A percentile compares a stretch with the other conserved stretches of the same genome.
phyloP scores from a whole-genome alignment of 2,329 filamentous ascomycete genomes.

The Calonectria henricotiae region DNA sequence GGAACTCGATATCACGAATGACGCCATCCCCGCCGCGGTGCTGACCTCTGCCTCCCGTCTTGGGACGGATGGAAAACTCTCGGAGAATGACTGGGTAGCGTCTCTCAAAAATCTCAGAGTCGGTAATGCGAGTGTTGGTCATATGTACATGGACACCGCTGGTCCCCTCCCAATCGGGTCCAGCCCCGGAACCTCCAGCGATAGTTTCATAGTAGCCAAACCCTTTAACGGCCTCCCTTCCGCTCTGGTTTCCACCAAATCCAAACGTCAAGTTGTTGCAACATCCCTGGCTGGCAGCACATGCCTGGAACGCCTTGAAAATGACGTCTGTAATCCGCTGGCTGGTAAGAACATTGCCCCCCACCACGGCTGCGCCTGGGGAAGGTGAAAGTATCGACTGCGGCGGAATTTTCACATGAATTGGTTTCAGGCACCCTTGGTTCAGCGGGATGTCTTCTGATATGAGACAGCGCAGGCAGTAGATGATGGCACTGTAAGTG shows the following conservation, averaged over 20 bases:
- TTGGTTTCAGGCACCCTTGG: slow-evolving; percentile 85
- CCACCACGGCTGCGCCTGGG: slow-evolving; percentile 84
- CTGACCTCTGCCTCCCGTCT: slow-evolving; percentile 77
- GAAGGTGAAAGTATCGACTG: slow-evolving; percentile 83
- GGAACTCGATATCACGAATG: slow-evolving; percentile 84
- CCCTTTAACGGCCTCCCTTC: slow-evolving; percentile 59
- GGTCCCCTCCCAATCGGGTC: slow-evolving; percentile 67
- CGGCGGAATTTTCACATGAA: slow-evolving; percentile 81
- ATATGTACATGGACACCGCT: slow-evolving; percentile 68
- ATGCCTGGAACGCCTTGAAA: slow-evolving; percentile 83
- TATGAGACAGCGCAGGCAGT: slow-evolving; percentile 86
- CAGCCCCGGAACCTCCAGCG: slow-evolving; percentile 78
- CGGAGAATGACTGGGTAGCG: slow-evolving; percentile 81
- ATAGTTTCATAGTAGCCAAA: slow-evolving; percentile 76
- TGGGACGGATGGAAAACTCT: slow-evolving; percentile 77
- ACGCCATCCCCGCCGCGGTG: slow-evolving; percentile 83
- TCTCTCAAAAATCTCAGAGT: slow-evolving; percentile 64
- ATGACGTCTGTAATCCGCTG: slow-evolving; percentile 65
- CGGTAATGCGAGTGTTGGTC: slow-evolving; percentile 86
- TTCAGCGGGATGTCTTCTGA: slow-evolving; percentile 88
- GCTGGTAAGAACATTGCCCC: slow-evolving; percentile 79
- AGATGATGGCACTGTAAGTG: slow-evolving; percentile 90
- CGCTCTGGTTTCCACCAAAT: slow-evolving; percentile 69
- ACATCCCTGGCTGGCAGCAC: slow-evolving; percentile 84
- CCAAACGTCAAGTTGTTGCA: slow-evolving; percentile 91